Conservation (phyloP, 2,329 filamentous ascomycete species). For the Orbilia quercus region DNA sequence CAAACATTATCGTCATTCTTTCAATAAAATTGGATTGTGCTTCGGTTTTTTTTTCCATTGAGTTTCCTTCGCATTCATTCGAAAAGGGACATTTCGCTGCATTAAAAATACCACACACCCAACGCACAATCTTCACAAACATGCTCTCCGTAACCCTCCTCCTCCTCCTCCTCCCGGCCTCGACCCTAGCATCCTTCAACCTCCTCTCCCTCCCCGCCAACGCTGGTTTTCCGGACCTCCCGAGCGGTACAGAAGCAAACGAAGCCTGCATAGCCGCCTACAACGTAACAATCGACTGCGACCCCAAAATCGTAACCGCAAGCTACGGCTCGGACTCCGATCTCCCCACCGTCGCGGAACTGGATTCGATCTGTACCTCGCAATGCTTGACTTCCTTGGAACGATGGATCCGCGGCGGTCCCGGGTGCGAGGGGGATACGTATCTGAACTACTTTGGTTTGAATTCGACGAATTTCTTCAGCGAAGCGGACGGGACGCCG, state of each 20-base stretch:
- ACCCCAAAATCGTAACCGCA: constrained; percentile 16
- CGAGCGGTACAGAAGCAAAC: constrained; percentile 9
- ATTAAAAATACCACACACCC: constrained; percentile 6
- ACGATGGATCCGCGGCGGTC: constrained; percentile 38
- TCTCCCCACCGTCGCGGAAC: neutral
- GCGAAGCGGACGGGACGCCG: neutral
- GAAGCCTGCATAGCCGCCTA: constrained; percentile 30
- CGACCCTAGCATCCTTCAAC: constrained; percentile 37
- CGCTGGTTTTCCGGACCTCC: neutral
- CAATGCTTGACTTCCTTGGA: constrained; percentile 18
- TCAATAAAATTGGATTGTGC: too few species aligned
- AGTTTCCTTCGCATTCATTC: neutral
- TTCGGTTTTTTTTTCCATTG: neutral
- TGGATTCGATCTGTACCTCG: constrained; percentile 24
- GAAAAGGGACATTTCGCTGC: neutral
- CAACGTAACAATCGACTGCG: constrained; percentile 45
- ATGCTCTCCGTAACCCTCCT: neutral
- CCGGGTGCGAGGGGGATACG: constrained; percentile 7
- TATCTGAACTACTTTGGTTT: constrained; percentile 39
- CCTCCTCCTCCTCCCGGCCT: constrained; percentile 24
- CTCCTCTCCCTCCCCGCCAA: constrained; percentile 23
- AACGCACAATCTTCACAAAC: neutral
- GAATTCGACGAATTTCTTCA: constrained; percentile 11
- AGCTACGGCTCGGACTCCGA: neutral
- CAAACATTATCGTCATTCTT: too few species aligned